Conservation (phyloP, 192 early-diverging fungal species). For the Thamnidium elegans region DNA sequence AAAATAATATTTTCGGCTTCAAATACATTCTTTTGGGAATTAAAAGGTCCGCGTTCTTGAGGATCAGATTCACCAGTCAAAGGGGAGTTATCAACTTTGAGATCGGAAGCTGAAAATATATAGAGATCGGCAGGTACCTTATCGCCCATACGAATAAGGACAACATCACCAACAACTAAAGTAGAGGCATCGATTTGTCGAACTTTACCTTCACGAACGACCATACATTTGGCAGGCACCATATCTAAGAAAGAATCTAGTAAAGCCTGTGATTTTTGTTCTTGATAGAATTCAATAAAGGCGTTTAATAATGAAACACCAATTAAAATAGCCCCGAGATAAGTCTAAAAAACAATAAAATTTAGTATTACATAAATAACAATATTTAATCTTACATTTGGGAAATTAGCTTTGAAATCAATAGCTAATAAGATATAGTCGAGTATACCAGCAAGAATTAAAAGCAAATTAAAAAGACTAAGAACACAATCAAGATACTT, state of each 20-base stretch:
- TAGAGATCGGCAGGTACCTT: conserved; percentile 92
- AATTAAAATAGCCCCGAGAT: conserved; percentile 88
- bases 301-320: conserved; percentile 88
- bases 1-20: conserved; percentile 92
- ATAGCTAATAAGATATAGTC: conserved; percentile 80
- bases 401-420: conserved; percentile 70
- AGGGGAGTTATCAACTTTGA: conserved; percentile 97
- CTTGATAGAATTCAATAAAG: conserved; percentile 89
- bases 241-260: conserved; percentile 90
- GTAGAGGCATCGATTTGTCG: conserved; percentile 64
- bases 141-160: conserved; percentile 88
- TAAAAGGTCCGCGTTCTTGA: conserved; percentile 70
- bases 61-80: conserved; percentile 95
- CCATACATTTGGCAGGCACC: conserved; percentile 83
- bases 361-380: background rate
- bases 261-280: conserved; percentile 84
- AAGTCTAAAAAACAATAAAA: conserved; percentile 52
- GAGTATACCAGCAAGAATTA: conserved; percentile 79
- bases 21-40: conserved; percentile 76
- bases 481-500: conserved; percentile 74
- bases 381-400: conserved; percentile 58
- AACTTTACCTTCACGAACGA: conserved; percentile 73
- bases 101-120: conserved; percentile 73
- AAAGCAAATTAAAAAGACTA: conserved; percentile 86
- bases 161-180: conserved; percentile 85